phyloP scores from a whole-genome alignment of 257 asterid species.

The Ajuga chamaepitys region DNA sequence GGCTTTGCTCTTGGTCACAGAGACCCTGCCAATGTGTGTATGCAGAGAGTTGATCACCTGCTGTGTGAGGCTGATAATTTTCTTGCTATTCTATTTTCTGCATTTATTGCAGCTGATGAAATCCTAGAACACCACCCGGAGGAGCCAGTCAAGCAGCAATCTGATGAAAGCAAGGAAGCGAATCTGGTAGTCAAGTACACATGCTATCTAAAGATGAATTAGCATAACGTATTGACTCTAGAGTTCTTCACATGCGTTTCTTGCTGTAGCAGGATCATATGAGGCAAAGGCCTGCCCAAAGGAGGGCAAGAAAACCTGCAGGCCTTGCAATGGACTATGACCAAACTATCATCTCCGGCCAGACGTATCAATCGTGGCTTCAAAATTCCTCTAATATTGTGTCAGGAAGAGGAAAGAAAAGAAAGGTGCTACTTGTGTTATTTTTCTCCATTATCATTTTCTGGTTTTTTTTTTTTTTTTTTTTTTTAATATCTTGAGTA shows the following conservation, averaged over 20 bases:
- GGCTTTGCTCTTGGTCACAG: not conserved
- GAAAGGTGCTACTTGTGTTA: slow-evolving; percentile 31
- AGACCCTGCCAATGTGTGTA: slow-evolving; percentile 5
- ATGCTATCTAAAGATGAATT: not conserved
- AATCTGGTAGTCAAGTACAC: slow-evolving; percentile 39
- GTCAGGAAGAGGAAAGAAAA: slow-evolving; percentile 46
- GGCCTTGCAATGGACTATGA: slow-evolving; percentile 49
- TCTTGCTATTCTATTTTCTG: not conserved
- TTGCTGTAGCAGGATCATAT: slow-evolving; percentile 29
- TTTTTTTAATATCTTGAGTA: slow-evolving; percentile 1
- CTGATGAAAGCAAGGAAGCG: slow-evolving; percentile 35
- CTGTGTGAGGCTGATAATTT: not conserved
- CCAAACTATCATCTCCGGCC: slow-evolving; percentile 70
- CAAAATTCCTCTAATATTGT: slow-evolving; percentile 46
- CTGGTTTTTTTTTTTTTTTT: not conserved
- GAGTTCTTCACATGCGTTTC: slow-evolving; percentile 10
- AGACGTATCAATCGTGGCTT: slow-evolving; percentile 79
- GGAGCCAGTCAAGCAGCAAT: slow-evolving; percentile 40
- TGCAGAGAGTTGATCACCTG: slow-evolving; percentile 4
- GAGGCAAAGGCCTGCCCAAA: slow-evolving; percentile 33
- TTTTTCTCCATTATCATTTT: not conserved
- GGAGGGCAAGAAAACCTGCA: slow-evolving; percentile 40
- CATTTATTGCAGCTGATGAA: slow-evolving; percentile 53
- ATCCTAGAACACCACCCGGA: slow-evolving; percentile 42
- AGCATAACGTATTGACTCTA: slow-evolving; percentile 1